Evolutionary conservation across 2,329 filamentous ascomycete species (phyloP).

Genomic region (Xenoacremonium recifei): DNA sequence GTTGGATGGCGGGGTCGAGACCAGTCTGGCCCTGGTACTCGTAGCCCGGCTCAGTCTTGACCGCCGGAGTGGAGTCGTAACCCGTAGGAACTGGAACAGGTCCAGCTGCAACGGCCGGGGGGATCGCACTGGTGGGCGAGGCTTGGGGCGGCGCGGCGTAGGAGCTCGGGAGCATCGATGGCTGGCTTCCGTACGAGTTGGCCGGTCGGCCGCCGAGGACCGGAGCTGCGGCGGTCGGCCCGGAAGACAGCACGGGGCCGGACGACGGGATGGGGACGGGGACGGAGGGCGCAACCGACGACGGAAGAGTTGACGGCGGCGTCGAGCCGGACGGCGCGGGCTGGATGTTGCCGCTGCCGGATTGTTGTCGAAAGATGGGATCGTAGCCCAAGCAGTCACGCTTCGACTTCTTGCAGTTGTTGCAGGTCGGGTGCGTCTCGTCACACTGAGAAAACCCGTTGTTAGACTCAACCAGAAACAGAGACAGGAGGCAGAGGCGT

Average conservation of each 20-base stretch:
- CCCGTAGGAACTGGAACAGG: too few relatives aligned
- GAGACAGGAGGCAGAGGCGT: conserved; percentile 1
- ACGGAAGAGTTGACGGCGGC: conserved; percentile 29
- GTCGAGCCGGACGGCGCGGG: conserved; percentile 31
- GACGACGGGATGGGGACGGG: conserved; percentile 14
- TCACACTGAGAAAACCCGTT: conserved; percentile 68
- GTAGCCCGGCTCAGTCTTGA: conserved; percentile 42
- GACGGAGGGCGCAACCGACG: conserved; percentile 20
- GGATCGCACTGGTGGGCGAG: conserved; percentile 31
- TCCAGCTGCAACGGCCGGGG: conserved; percentile 21
- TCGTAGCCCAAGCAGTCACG: conserved; percentile 85
- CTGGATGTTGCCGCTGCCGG: conserved; percentile 58
- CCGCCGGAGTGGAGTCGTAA: conserved; percentile 32
- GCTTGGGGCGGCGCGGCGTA: conserved; percentile 37
- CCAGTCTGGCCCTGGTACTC: conserved; percentile 53
- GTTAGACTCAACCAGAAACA: conserved; percentile 28
- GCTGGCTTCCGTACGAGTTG: conserved; percentile 46
- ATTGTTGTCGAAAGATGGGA: conserved; percentile 76
- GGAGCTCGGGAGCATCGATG: conserved; percentile 42
- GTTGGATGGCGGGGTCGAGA: conserved; percentile 12
- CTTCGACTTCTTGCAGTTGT: conserved; percentile 87
- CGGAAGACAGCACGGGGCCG: background rate
- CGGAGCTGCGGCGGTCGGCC: conserved; percentile 12
- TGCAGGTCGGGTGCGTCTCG: conserved; percentile 89
- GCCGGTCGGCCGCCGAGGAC: conserved; percentile 24